Evolutionary conservation across 2,329 filamentous ascomycete genomes (phyloP).

Genomic region (Aaosphaeria arxii): DNA sequence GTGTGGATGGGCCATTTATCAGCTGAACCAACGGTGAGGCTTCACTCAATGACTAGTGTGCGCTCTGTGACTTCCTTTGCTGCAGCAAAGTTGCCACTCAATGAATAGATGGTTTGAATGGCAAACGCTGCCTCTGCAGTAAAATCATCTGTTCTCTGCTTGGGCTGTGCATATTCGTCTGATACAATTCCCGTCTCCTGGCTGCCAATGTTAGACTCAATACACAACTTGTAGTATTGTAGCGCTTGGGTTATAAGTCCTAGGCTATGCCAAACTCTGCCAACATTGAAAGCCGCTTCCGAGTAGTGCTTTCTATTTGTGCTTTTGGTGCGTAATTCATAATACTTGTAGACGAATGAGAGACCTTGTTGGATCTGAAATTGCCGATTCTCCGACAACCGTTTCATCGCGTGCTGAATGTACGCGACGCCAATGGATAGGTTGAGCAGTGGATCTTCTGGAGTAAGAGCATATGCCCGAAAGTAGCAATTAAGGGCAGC

Average conservation of each 20-base stretch:
- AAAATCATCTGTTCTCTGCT: constrained; percentile 55
- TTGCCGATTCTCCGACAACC: constrained; percentile 86
- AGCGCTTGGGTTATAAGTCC: constrained; percentile 71
- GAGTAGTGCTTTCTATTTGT: constrained; percentile 52
- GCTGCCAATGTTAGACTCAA: constrained; percentile 42
- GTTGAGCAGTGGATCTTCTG: constrained; percentile 73
- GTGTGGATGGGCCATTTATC: background rate
- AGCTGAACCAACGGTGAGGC: background rate
- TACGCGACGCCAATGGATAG: constrained; percentile 74
- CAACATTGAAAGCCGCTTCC: constrained; percentile 82
- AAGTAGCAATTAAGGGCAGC: constrained; percentile 88
- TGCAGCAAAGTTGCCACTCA: constrained; percentile 60
- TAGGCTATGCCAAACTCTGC: constrained; percentile 70
- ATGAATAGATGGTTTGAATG: constrained; percentile 64
- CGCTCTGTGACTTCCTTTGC: constrained; percentile 60
- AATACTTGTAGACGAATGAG: constrained; percentile 74
- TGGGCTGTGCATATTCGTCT: constrained; percentile 29
- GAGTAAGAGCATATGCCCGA: constrained; percentile 62
- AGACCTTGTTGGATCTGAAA: constrained; percentile 83
- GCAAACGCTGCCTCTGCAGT: constrained; percentile 72
- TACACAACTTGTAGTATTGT: constrained; percentile 64
- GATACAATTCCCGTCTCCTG: constrained; percentile 16
- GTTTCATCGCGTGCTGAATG: constrained; percentile 83
- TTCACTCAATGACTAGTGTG: constrained; percentile 47
- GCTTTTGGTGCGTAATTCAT: constrained; percentile 53